Evolutionary conservation across 257 asterid species (phyloP).

Genomic region (Petunia secreta): DNA sequence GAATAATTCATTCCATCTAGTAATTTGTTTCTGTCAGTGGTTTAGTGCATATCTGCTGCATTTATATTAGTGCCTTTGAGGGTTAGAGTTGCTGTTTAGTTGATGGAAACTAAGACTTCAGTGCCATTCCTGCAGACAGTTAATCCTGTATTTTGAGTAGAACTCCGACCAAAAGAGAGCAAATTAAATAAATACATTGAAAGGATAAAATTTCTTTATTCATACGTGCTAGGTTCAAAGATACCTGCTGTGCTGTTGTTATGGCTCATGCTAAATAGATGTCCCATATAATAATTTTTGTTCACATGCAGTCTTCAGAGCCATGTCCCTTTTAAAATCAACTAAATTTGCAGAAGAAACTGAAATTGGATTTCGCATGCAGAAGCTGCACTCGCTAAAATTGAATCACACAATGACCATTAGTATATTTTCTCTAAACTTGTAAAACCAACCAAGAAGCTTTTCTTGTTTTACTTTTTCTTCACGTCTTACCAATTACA

Average conservation of each 20-base stretch:
- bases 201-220: background rate
- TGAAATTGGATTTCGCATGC: slow-evolving; percentile 4
- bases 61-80: no score
- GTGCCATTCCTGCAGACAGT: background rate
- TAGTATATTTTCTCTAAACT: background rate
- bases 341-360: background rate
- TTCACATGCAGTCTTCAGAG: background rate
- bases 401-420: background rate
- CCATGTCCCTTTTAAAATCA: background rate
- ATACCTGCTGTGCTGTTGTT: background rate
- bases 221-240: background rate
- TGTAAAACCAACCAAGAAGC: background rate
- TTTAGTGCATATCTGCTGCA: no score
- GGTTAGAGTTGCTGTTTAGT: no score
- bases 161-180: background rate
- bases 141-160: background rate
- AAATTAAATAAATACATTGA: background rate
- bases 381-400: slow-evolving; percentile 7
- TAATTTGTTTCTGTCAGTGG: no score
- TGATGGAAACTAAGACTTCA: background rate
- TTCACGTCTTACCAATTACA: background rate
- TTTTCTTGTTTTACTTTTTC: background rate
- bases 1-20: background rate
- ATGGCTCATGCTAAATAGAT: no score
- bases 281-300: background rate